Conservation (phyloP, 208 protist genomes). For the Leptomonas pyrrhocoris region DNA sequence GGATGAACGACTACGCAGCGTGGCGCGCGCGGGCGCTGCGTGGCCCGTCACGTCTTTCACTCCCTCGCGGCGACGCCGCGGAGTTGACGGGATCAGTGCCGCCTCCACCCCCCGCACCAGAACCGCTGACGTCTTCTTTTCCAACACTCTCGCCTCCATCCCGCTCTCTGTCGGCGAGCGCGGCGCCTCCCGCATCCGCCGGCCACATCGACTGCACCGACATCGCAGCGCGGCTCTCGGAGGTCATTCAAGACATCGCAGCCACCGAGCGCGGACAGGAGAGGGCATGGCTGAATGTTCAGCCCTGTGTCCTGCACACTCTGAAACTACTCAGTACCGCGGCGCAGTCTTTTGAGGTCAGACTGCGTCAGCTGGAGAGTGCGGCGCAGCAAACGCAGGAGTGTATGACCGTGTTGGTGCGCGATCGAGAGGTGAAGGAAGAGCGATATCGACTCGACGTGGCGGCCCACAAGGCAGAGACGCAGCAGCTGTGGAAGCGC, state of each 20-base stretch:
- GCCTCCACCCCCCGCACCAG: not conserved
- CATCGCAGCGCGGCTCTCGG: constrained; percentile 15
- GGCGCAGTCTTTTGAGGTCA: constrained; percentile 20
- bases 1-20: constrained; percentile 31
- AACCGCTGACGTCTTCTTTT: too few species aligned
- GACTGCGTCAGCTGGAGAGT: constrained; percentile 36
- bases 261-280: constrained; percentile 47
- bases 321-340: constrained; percentile 24
- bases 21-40: constrained; percentile 28
- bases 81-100: not conserved
- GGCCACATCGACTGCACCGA: not conserved
- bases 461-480: constrained; percentile 13
- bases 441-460: constrained; percentile 66
- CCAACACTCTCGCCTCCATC: not conserved
- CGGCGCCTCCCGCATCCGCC: not conserved
- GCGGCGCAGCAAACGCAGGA: constrained; percentile 37
- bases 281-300: constrained; percentile 76
- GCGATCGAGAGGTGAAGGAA: constrained; percentile 68
- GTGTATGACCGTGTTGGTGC: constrained; percentile 48
- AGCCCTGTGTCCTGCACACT: constrained; percentile 59
- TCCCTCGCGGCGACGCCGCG: not conserved
- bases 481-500: constrained; percentile 22
- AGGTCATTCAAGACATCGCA: constrained; percentile 41
- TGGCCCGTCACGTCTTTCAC: not conserved
- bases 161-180: not conserved